Percentiles rank a stretch among this genome's conserved stretches.
Evolutionary conservation across 179 eudicot species (phyloP).

Genomic region (Beta lomatogona): DNA sequence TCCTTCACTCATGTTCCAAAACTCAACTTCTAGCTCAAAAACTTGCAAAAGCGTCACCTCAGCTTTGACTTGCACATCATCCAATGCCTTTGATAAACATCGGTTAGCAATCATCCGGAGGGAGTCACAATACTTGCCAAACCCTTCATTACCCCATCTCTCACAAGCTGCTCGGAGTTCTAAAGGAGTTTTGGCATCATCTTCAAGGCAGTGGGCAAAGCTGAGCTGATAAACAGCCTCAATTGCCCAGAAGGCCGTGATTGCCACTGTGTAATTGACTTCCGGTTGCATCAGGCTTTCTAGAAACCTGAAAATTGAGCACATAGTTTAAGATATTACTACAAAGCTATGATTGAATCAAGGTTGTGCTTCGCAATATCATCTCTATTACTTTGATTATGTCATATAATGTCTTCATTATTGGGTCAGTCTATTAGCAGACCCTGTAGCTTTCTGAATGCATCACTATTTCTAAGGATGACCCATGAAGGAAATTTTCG

Average conservation of each 20-base stretch:
- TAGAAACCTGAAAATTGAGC: conserved; percentile 49
- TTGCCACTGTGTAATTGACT: conserved; percentile 58
- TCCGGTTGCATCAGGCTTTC: conserved; percentile 67
- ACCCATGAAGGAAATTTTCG: not conserved
- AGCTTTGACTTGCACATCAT: conserved; percentile 50
- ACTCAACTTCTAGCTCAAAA: conserved; percentile 70
- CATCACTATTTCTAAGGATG: not conserved
- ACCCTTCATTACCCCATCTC: conserved; percentile 81
- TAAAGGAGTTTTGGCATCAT: conserved; percentile 54
- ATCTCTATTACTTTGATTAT: too few relatives aligned
- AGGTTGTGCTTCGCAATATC: not conserved
- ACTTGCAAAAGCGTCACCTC: conserved; percentile 54
- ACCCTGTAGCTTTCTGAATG: not conserved
- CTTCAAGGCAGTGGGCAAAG: conserved; percentile 81
- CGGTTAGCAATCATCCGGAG: conserved; percentile 58
- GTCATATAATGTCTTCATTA: not conserved
- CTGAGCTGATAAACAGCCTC: conserved; percentile 83
- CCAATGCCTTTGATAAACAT: conserved; percentile 47
- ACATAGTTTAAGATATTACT: not conserved
- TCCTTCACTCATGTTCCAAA: conserved; percentile 84
- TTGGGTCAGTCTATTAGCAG: not conserved
- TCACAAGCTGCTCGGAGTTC: conserved; percentile 70
- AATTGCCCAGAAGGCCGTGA: conserved; percentile 77
- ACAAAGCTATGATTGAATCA: not conserved
- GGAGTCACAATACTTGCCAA: conserved; percentile 62